phyloP scores from a whole-genome alignment of 176 grass and related monocot species.

The Cenchrus fungigraminus region DNA sequence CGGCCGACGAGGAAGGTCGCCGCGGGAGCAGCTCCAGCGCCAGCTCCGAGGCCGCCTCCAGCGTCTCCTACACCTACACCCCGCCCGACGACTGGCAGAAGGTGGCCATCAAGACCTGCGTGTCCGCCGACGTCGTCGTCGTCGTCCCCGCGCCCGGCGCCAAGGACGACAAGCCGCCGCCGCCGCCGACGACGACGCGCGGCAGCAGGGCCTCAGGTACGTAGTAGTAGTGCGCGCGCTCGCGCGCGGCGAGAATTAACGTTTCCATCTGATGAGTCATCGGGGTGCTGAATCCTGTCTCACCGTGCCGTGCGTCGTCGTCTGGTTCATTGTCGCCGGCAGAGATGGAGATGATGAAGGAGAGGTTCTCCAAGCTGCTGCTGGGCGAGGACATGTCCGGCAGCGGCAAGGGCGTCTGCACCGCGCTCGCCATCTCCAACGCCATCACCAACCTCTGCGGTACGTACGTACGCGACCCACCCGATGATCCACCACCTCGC shows the following conservation, averaged over 20 bases:
- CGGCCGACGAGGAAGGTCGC: slow-evolving; percentile 46
- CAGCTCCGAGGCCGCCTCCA: slow-evolving; percentile 47
- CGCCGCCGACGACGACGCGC: background rate
- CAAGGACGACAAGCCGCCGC: background rate
- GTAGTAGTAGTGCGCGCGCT: background rate
- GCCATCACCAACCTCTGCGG: slow-evolving; percentile 98
- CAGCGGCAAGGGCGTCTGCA: slow-evolving; percentile 91
- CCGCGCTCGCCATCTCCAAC: slow-evolving; percentile 95
- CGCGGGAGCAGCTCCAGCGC: slow-evolving; percentile 59
- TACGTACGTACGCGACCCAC: slow-evolving; percentile 5
- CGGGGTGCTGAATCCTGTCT: background rate
- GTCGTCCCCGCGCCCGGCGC: background rate
- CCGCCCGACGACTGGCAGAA: slow-evolving; percentile 40
- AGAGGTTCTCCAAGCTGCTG: slow-evolving; percentile 88
- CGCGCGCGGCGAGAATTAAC: background rate
- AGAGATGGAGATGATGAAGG: slow-evolving; percentile 98
- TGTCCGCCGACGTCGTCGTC: slow-evolving; percentile 7
- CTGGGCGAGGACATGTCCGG: slow-evolving; percentile 99
- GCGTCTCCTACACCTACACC: slow-evolving; percentile 36
- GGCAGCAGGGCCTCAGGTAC: slow-evolving; percentile 40
- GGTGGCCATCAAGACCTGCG: slow-evolving; percentile 50
- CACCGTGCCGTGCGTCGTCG: background rate
- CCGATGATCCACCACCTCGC: background rate
- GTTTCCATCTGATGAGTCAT: background rate
- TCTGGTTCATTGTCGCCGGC: background rate